These are phyloP conservation scores for Pythium inflatum DNA, from an alignment of 352 stramenopile genomes.

Conservation along the genomic window DNA sequence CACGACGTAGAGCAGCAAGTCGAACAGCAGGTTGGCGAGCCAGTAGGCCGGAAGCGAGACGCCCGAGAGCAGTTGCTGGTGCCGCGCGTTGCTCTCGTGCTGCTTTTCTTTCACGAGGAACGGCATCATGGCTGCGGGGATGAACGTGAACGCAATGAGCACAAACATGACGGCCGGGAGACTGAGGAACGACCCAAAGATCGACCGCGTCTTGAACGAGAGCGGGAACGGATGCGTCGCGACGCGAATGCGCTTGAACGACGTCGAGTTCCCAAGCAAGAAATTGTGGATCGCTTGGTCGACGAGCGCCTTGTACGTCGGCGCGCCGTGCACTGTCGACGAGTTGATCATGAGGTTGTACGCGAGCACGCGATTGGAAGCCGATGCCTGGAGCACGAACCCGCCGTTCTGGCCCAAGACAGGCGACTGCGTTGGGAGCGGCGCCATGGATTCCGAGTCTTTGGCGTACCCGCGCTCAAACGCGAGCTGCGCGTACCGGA, in stretches of 20 bases:
- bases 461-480: conserved; percentile 55
- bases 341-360: conserved; percentile 76
- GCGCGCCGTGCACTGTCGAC: conserved; percentile 46
- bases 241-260: conserved; percentile 35
- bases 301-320: conserved; percentile 62
- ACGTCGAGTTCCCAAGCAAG: conserved; percentile 29
- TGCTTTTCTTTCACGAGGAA: conserved; percentile 97
- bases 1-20: conserved; percentile 91
- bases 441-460: conserved; percentile 18
- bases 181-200: conserved; percentile 65
- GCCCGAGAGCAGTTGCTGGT: conserved; percentile 96
- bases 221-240: conserved; percentile 64
- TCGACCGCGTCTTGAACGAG: conserved; percentile 54
- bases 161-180: conserved; percentile 87
- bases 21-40: conserved; percentile 95
- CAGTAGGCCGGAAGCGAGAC: conserved; percentile 95
- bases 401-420: conserved; percentile 59
- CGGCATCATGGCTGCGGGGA: conserved; percentile 91
- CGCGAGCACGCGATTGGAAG: conserved; percentile 39
- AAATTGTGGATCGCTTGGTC: conserved; percentile 65
- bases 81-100: conserved; percentile 91
- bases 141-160: conserved; percentile 93
- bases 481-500: conserved; percentile 58
- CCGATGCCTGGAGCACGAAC: conserved; percentile 51
- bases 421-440: conserved; percentile 13